phyloP scores from a whole-genome alignment of 352 stramenopile genomes.

The Globisporangium emineosum region DNA sequence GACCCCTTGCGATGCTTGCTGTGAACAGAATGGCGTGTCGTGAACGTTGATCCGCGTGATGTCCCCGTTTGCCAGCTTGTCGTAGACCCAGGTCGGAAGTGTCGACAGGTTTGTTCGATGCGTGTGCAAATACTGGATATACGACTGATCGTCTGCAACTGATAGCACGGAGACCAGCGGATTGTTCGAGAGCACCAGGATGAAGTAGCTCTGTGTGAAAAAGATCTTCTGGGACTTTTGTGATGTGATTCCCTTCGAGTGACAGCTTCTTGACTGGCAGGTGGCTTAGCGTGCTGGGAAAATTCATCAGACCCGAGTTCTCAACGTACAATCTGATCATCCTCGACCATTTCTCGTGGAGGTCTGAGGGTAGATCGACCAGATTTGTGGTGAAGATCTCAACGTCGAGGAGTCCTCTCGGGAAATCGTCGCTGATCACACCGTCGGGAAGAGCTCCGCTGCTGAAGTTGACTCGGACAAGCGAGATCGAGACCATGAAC shows the following conservation, averaged over 20 bases:
- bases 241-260: constrained; percentile 30
- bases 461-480: constrained; percentile 50
- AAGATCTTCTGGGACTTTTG: constrained; percentile 21
- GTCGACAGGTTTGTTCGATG: constrained; percentile 27
- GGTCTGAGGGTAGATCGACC: constrained; percentile 17
- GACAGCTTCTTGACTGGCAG: constrained; percentile 30
- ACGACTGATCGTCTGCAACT: constrained; percentile 6
- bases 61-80: constrained; percentile 13
- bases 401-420: constrained; percentile 25
- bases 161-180: constrained; percentile 25
- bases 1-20: neutral
- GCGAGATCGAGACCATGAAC: constrained; percentile 29
- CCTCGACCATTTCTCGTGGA: constrained; percentile 21
- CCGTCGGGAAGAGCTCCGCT: constrained; percentile 31
- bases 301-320: constrained; percentile 7
- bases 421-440: constrained; percentile 20
- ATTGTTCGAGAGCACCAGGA: constrained; percentile 29
- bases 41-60: constrained; percentile 26
- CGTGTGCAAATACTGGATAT: constrained; percentile 22
- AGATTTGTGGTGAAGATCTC: constrained; percentile 33
- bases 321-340: constrained; percentile 28
- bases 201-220: constrained; percentile 20
- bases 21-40: constrained; percentile 30
- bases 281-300: constrained; percentile 9
- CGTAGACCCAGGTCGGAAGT: constrained; percentile 29